Percentiles rank a stretch among this genome's conserved stretches.
Evolutionary conservation across 192 early-diverging fungal species (phyloP).

Genomic region (Backusella parvicylindrica): DNA sequence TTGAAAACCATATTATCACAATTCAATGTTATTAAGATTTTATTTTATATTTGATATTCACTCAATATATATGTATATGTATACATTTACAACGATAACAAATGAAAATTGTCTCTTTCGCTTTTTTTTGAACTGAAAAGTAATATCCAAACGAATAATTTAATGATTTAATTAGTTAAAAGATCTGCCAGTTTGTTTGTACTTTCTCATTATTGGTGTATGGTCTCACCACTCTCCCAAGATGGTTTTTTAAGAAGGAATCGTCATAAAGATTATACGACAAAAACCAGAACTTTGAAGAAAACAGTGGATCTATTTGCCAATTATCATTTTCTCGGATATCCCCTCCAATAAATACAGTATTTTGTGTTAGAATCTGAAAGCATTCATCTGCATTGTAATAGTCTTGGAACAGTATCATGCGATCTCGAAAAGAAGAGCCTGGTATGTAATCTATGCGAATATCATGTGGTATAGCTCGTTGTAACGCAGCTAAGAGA

Average conservation of each 20-base stretch:
- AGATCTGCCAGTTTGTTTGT: not conserved
- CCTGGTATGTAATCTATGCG: slow-evolving; percentile 32
- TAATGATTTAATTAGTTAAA: not conserved
- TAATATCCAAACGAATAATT: not conserved
- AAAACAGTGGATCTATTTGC: slow-evolving; percentile 11
- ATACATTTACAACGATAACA: not conserved
- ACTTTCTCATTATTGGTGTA: not conserved
- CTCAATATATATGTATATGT: not conserved
- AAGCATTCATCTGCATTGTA: slow-evolving; percentile 31
- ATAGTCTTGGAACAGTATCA: slow-evolving; percentile 33
- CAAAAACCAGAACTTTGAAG: slow-evolving; percentile 33
- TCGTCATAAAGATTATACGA: slow-evolving; percentile 13
- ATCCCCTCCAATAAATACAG: slow-evolving; percentile 26
- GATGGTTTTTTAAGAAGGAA: not conserved
- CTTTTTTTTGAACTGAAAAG: no score
- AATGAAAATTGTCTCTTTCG: not conserved
- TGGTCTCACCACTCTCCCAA: not conserved
- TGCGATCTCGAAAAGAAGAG: slow-evolving; percentile 20
- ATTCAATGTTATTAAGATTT: not conserved
- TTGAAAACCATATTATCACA: no score
- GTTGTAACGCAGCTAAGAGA: slow-evolving; percentile 25
- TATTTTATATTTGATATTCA: no score
- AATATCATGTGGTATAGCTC: slow-evolving; percentile 24
- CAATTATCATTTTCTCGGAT: slow-evolving; percentile 23
- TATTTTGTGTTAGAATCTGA: slow-evolving; percentile 9